phyloP scores from a whole-genome alignment of 768 basidiomycete genomes.

The Fomitopsis pulvina region DNA sequence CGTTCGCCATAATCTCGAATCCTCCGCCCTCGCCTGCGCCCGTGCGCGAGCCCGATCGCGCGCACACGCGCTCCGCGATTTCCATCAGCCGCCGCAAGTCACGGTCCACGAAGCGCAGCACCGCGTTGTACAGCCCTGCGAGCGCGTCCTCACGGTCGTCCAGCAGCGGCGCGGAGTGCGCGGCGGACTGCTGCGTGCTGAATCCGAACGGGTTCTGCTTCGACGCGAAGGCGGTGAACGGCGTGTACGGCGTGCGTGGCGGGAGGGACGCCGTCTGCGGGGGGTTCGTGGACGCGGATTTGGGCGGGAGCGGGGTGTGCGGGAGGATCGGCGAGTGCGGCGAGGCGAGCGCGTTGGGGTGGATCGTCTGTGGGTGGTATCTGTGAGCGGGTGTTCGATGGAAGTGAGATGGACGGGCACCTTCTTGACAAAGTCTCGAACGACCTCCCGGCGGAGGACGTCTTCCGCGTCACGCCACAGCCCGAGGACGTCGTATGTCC shows the following conservation, averaged over 20 bases:
- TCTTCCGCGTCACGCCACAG: slow-evolving; percentile 89
- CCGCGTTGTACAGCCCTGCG: slow-evolving; percentile 70
- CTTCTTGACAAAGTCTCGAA: slow-evolving; percentile 72
- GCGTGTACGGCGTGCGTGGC: slow-evolving; percentile 50
- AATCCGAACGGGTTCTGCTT: slow-evolving; percentile 34
- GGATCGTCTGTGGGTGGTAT: slow-evolving; percentile 53
- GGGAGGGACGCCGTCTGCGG: slow-evolving; percentile 42
- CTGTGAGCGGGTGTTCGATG: not conserved
- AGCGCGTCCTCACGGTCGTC: slow-evolving; percentile 66
- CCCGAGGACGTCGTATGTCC: slow-evolving; percentile 72
- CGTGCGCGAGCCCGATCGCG: slow-evolving; percentile 35
- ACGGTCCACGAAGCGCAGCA: slow-evolving; percentile 75
- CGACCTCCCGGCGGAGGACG: slow-evolving; percentile 64
- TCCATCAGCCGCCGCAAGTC: slow-evolving; percentile 73
- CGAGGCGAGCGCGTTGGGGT: slow-evolving; percentile 55
- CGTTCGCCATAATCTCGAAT: slow-evolving; percentile 83
- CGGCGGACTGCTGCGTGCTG: slow-evolving; percentile 20
- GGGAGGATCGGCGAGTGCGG: slow-evolving; percentile 74
- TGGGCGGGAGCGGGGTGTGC: slow-evolving; percentile 58
- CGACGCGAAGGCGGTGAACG: slow-evolving; percentile 40
- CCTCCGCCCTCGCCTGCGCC: slow-evolving; percentile 22
- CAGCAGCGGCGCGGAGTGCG: slow-evolving; percentile 40
- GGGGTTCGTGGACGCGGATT: slow-evolving; percentile 14
- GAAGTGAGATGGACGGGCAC: slow-evolving; percentile 31
- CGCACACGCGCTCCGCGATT: slow-evolving; percentile 59